Base-by-base conservation (phyloP, 768 basidiomycete genomes). In the Panus rudis region DNA sequence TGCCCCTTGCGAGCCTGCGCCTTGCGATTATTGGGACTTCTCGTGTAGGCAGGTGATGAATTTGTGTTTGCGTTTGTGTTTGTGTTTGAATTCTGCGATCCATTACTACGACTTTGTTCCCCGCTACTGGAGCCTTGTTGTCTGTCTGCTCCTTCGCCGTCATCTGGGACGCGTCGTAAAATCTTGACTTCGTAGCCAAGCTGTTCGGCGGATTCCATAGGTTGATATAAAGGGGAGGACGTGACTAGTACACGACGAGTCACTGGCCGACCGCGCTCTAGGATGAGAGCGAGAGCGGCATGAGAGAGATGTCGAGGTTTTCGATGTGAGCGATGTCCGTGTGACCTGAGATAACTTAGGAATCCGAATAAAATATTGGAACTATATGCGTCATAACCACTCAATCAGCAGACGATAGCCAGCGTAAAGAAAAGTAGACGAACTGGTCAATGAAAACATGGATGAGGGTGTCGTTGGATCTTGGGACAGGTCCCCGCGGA, bases 311-410 rank as follows among this genome's bases (percentile, higher is more conserved):
- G 55, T 57, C 56, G 67, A 51, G 61, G 62, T 54, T 59, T 68
- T 51, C 56, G 52, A 17, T 54, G 47, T 42, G 59, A 54, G 35
- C 62, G 66, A 27, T 63, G 65, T n/a, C 69, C 64, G 49, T 76
- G 69, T 43, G 72, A 77, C 57, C 78, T 80, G 40, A 84, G 61
- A 60, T 83, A 78, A 22, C 71, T 76, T n/a, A 91, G 59, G 42
- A 91, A 73, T 25, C 89, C 89, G 47, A 92, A 81, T 35, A 92
- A 75, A 49, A 92, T 91, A 57, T 92, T 92, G 13, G 89, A 92
- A 52, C 89, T 91, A 52, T 37, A 34, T 6, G 33, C 28, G n/a
- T 7, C n/a, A 20, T 8, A 19, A 39, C 22, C 0, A 37, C 32
- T 8, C 11, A 51, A 28, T 47, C 22, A 46, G 38, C 27, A 43